These are phyloP conservation scores for Xylaria sp. DNA, from an alignment of 2,329 filamentous ascomycete species.

Conservation along the genomic window DNA sequence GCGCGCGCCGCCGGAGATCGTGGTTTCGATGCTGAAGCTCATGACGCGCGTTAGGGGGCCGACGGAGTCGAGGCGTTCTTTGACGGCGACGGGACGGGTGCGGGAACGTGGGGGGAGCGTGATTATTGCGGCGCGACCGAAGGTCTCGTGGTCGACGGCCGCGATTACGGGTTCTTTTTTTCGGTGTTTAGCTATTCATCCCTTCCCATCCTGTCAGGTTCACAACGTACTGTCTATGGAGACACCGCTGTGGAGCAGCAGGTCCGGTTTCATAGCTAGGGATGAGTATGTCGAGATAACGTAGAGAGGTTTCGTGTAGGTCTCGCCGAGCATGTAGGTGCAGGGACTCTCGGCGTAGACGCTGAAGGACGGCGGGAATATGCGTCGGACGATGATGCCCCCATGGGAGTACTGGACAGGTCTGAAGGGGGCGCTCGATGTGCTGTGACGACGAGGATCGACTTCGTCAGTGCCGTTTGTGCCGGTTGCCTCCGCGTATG, in stretches of 20 bases:
- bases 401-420: neutral
- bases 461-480: neutral
- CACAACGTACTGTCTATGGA: slow-evolving; percentile 5
- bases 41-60: slow-evolving; percentile 15
- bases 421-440: neutral
- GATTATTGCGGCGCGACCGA: slow-evolving; percentile 20
- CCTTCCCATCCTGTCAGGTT: neutral
- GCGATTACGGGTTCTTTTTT: slow-evolving; percentile 7
- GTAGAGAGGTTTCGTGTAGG: slow-evolving; percentile 2
- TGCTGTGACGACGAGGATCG: neutral
- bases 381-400: neutral
- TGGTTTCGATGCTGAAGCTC: slow-evolving; percentile 34
- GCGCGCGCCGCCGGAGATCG: slow-evolving; percentile 17
- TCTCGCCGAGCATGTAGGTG: slow-evolving; percentile 6
- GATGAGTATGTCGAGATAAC: slow-evolving; percentile 5
- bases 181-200: neutral
- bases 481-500: slow-evolving; percentile 15
- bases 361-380: slow-evolving; percentile 12
- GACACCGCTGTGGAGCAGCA: slow-evolving; percentile 2
- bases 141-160: slow-evolving; percentile 4
- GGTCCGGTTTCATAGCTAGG: neutral
- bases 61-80: slow-evolving; percentile 11
- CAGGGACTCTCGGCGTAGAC: slow-evolving; percentile 1
- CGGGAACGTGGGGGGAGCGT: slow-evolving; percentile 27
- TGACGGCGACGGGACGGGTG: neutral